Base-by-base conservation (phyloP, 495 filamentous ascomycete genomes). In the Aspergillus bridgeri region DNA sequence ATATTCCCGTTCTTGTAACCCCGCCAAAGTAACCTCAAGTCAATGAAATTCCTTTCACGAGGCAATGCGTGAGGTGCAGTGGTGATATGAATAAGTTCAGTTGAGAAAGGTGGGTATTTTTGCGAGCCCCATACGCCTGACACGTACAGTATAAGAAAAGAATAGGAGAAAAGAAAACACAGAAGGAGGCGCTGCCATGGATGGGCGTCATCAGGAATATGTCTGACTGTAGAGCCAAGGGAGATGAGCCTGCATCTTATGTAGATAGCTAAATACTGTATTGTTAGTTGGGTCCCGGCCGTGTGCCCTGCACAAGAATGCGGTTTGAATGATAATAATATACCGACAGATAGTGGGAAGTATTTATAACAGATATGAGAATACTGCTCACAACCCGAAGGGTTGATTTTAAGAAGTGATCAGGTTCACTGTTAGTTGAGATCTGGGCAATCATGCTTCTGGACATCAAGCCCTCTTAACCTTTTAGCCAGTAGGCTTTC, bases 401-500 rank as follows among this genome's bases (percentile, higher is more conserved):
- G 6, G 7, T 13, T 13, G 8, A 11, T 7, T 19, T 42, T 38
- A 24, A n/a, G 15, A 42, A 53, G 9, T 42, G 21, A 18, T 24
- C 19, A 5, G 3, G n/a, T 53, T 47, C 21, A 9, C 25, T 13
- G 43, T 48, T 42, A 51, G 17, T 55, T 54, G 38, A 44, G 9
- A 43, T 59, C 19, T 9, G 48, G 27, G 42, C 18, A 27, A 25
- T 68, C 62, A 15, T 65, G 62, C 24, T 61, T 71, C 18, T 76
- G 73, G 7, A 79, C 72, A 53, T 80, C 81, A 17, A 83, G 65
- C 20, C 79, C 69, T 54, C 75, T 75, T 38, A 86, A 66, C 59
- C 78, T 73, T 61, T 76, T 79, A 29, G 83, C 82, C 27, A 86
- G 71, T 23, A 86, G 64, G 49, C 83, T 78, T 61, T 83, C 81